Evolutionary conservation across 2,329 filamentous ascomycete species (phyloP).

Genomic region (Achaetomium macrosporum): DNA sequence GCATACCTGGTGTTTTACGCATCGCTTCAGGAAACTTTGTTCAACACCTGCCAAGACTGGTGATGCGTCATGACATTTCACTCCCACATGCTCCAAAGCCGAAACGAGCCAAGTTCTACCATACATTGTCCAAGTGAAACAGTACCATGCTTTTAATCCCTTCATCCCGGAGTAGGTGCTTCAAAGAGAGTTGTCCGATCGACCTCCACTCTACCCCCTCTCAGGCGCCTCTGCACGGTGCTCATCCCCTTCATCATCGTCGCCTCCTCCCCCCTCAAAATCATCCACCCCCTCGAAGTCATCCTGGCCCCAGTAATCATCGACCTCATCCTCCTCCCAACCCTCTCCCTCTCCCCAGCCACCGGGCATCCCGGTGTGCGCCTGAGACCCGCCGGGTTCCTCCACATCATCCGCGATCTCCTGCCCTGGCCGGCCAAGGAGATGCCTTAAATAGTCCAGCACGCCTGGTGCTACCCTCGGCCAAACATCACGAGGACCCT

Average conservation of each 20-base stretch:
- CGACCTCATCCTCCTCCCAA: constrained; percentile 22
- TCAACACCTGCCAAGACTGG: constrained; percentile 6
- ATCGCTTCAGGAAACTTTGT: neutral
- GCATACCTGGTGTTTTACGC: neutral
- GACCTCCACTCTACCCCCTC: neutral
- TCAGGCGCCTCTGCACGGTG: neutral
- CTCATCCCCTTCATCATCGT: constrained; percentile 8
- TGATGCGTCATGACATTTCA: neutral
- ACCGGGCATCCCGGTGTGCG: constrained; percentile 8
- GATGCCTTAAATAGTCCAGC: neutral
- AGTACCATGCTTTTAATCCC: too few relatives aligned
- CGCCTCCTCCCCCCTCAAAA: constrained; percentile 64
- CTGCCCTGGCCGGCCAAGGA: neutral
- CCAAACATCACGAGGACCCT: neutral
- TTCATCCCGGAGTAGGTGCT: too few relatives aligned
- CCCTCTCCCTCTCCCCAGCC: constrained; percentile 12
- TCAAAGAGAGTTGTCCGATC: neutral
- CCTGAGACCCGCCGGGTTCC: neutral
- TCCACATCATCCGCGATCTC: neutral
- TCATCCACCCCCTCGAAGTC: constrained; percentile 38
- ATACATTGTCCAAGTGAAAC: neutral
- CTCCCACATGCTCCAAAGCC: neutral
- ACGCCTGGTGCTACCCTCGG: neutral
- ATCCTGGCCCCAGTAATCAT: constrained; percentile 26
- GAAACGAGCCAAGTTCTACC: too few relatives aligned